Evolutionary conservation across 164 flowering plant species (phyloP).

Genomic region (Akebia trifoliata): DNA sequence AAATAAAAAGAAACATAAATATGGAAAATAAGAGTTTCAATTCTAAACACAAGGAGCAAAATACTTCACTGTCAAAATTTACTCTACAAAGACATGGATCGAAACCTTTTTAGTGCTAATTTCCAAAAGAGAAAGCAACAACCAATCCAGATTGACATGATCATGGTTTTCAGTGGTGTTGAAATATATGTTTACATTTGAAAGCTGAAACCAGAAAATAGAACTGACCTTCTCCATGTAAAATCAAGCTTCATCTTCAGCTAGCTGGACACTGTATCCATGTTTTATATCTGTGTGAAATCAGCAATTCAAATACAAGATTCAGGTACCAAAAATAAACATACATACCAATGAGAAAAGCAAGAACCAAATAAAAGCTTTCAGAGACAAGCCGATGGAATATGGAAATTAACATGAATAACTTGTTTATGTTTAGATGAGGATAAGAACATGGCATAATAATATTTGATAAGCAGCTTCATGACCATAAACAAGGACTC

Average conservation of each 20-base stretch:
- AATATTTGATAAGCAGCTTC: too few relatives aligned
- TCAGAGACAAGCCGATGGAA: not conserved
- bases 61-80: not conserved
- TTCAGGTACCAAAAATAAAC: not conserved
- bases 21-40: not conserved
- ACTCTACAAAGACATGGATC: conserved; percentile 9
- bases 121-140: not conserved
- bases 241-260: conserved; percentile 46
- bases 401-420: not conserved
- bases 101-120: not conserved
- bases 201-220: not conserved
- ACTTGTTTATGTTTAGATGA: not conserved
- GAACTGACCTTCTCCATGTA: conserved; percentile 1
- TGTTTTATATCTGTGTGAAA: conserved; percentile 51
- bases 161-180: conserved; percentile 1
- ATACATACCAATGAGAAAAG: too few relatives aligned
- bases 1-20: not conserved
- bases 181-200: not conserved
- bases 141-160: not conserved
- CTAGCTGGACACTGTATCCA: conserved; percentile 55
- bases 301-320: conserved; percentile 5
- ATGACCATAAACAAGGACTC: too few relatives aligned
- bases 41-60: conserved; percentile 15
- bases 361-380: not conserved
- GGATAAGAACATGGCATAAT: too few relatives aligned